These are phyloP conservation scores for Sporothrix protearum DNA, from an alignment of 2,329 filamentous ascomycete species.

Conservation along the genomic window DNA sequence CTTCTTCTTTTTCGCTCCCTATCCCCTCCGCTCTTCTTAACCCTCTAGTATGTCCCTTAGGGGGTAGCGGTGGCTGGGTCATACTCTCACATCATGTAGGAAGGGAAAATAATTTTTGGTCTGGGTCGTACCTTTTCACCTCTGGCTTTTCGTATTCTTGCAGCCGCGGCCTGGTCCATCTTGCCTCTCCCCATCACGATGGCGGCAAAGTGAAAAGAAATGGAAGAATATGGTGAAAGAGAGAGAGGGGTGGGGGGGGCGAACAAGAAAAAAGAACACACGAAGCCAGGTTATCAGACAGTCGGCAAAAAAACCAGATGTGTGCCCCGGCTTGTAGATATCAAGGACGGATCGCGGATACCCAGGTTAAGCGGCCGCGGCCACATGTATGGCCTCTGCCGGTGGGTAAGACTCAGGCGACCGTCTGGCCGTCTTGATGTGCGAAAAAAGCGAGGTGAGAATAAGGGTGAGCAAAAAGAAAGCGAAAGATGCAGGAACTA, in stretches of 20 bases:
- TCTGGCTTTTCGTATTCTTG: slow-evolving; percentile 42
- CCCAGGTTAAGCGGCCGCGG: not conserved
- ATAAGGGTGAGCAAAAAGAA: not conserved
- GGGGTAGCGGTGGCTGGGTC: too few species aligned
- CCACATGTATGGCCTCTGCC: not conserved
- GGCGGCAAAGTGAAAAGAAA: not conserved
- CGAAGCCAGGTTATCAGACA: not conserved
- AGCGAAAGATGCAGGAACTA: not conserved
- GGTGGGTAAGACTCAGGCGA: not conserved
- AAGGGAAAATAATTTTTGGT: not conserved
- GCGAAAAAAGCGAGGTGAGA: not conserved
- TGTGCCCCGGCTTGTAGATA: not conserved
- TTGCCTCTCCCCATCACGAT: slow-evolving; percentile 37
- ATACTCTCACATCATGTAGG: too few species aligned
- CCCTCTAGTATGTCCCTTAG: not conserved
- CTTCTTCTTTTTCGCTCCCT: too few species aligned
- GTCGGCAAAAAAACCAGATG: not conserved
- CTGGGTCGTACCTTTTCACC: slow-evolving; percentile 38
- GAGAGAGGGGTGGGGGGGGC: not conserved
- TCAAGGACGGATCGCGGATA: not conserved
- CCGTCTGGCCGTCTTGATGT: not conserved
- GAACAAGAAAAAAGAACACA: not conserved
- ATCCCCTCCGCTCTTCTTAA: not conserved
- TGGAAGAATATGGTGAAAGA: not conserved
- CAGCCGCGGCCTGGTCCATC: slow-evolving; percentile 44